A percentile compares a stretch with the other conserved stretches of the same genome.
phyloP scores from a whole-genome alignment of 352 stramenopile species.

The Peronospora belbahrii region DNA sequence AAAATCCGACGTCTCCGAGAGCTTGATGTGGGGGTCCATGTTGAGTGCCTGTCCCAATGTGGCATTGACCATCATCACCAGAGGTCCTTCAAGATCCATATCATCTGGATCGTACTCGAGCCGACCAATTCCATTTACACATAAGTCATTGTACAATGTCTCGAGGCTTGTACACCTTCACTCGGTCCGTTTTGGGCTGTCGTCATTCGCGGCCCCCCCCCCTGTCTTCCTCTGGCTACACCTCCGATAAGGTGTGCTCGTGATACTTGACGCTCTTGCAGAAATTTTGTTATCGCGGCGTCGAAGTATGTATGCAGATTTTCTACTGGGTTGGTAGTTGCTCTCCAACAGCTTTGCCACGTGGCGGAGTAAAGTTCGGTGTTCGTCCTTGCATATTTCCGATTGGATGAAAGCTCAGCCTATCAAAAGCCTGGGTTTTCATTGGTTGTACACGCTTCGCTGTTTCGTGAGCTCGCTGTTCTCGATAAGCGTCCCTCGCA shows the following conservation, averaged over 20 bases:
- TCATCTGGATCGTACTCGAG: too few relatives aligned
- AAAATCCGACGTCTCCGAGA: neutral
- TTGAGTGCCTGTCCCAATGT: neutral
- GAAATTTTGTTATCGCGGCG: too few relatives aligned
- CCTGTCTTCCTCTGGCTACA: neutral
- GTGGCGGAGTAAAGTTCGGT: too few relatives aligned
- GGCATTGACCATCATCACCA: neutral
- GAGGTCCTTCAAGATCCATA: neutral
- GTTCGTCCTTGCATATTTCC: neutral
- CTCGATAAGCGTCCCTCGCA: neutral
- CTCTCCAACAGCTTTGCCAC: neutral
- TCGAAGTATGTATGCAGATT: neutral
- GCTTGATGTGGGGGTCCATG: neutral
- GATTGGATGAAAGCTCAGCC: neutral
- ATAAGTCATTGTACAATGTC: neutral
- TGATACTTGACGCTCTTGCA: neutral
- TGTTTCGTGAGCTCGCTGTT: neutral
- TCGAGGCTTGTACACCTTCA: neutral
- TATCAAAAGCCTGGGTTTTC: neutral
- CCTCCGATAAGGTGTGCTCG: neutral
- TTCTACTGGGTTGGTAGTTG: neutral
- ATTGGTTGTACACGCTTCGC: neutral
- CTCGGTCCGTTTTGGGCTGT: neutral
- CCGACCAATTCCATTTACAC: too few relatives aligned
- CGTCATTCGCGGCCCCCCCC: neutral